Evolutionary conservation across 805 yeast species (phyloP).

Genomic region (Jamesozyma piceae): DNA sequence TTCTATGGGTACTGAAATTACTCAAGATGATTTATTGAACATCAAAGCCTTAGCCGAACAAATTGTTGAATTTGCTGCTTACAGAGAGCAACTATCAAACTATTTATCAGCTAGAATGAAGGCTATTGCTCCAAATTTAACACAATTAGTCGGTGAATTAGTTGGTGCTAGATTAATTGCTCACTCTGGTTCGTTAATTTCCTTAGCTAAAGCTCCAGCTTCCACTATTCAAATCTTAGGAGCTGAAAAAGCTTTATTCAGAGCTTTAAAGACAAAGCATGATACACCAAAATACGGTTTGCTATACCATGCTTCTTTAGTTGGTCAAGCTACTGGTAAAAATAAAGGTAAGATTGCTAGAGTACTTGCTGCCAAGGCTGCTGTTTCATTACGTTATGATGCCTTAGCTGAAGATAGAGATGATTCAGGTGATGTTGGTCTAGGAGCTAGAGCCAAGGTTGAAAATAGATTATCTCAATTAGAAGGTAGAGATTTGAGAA

Average conservation of each 20-base stretch:
- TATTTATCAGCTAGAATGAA: slow-evolving; percentile 92
- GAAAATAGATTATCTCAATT: slow-evolving; percentile 89
- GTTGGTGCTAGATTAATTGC: slow-evolving; percentile 98
- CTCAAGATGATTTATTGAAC: slow-evolving; percentile 79
- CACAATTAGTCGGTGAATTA: slow-evolving; percentile 91
- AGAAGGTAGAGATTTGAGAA: slow-evolving; percentile 94
- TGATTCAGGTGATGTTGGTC: slow-evolving; percentile 89
- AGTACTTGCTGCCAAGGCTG: slow-evolving; percentile 97
- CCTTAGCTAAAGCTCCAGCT: slow-evolving; percentile 96
- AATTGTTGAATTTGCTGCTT: slow-evolving; percentile 89
- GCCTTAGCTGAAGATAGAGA: slow-evolving; percentile 95
- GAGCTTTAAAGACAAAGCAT: slow-evolving; percentile 96
- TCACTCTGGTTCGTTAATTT: slow-evolving; percentile 90
- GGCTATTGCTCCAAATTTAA: slow-evolving; percentile 96
- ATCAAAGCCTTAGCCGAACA: slow-evolving; percentile 89
- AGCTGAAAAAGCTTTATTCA: slow-evolving; percentile 96
- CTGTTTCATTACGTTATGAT: slow-evolving; percentile 92
- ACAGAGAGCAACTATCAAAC: slow-evolving; percentile 91
- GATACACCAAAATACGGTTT: slow-evolving; percentile 98
- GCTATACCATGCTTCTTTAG: slow-evolving; percentile 89
- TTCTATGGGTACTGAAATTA: slow-evolving; percentile 98
- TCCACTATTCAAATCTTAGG: slow-evolving; percentile 96
- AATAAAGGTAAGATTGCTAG: slow-evolving; percentile 98
- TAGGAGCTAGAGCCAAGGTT: slow-evolving; percentile 83
- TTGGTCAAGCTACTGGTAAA: slow-evolving; percentile 95